Evolutionary conservation across 106 monocot genomes (phyloP).

Genomic region (Amphibolis antarctica): DNA sequence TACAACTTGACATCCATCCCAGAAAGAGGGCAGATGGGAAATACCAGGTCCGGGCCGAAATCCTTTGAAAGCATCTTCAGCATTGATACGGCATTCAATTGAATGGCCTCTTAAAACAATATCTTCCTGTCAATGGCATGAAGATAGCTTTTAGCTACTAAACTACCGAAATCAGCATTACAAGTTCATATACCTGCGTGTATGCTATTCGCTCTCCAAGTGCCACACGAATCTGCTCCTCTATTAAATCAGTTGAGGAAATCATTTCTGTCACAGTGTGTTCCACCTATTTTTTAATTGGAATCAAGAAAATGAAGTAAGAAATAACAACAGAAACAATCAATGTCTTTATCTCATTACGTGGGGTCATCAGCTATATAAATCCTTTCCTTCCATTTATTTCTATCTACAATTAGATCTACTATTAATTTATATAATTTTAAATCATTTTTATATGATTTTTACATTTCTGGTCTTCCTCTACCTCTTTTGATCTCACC

Average conservation of each 20-base stretch:
- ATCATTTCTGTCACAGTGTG: conserved; percentile 98
- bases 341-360: too few species aligned
- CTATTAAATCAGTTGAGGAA: conserved; percentile 89
- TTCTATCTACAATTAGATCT: too few species aligned
- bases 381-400: too few species aligned
- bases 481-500: too few species aligned
- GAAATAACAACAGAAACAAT: too few species aligned
- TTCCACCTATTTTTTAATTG: conserved; percentile 57
- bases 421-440: too few species aligned
- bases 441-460: too few species aligned
- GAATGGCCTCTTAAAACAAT: conserved; percentile 96
- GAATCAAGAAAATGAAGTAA: neutral
- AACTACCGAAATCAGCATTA: neutral
- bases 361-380: too few species aligned
- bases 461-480: too few species aligned
- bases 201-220: conserved; percentile 70
- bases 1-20: too few species aligned
- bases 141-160: neutral
- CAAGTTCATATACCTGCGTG: conserved; percentile 44
- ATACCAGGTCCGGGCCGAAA: conserved; percentile 94
- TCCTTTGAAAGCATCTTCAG: conserved; percentile 93
- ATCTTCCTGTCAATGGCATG: conserved; percentile 47
- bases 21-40: neutral
- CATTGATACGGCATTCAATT: conserved; percentile 93
- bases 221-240: conserved; percentile 85